A percentile compares a stretch with the other conserved stretches of the same genome.
These are phyloP conservation scores for Potentilla sterilis DNA, from an alignment of 306 rosid species.

Conservation along the genomic window DNA sequence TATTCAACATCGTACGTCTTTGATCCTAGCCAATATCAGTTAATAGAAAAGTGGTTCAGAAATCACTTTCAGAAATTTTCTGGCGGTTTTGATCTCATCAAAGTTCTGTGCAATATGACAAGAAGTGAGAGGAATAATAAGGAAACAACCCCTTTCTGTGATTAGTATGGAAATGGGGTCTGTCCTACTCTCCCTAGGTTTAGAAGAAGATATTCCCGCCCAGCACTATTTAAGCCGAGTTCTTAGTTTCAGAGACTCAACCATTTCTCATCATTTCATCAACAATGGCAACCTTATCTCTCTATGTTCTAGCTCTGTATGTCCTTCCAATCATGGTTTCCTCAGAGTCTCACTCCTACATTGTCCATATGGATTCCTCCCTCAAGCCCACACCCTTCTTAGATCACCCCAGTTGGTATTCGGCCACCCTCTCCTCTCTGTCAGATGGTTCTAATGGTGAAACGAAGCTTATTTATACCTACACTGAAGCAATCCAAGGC, in stretches of 20 bases:
- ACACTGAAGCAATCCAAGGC: slow-evolving; percentile 19
- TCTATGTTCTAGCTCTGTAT: background rate
- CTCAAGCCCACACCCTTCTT: slow-evolving; percentile 24
- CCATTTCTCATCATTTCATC: background rate
- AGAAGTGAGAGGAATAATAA: background rate
- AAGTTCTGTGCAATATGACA: background rate
- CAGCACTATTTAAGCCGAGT: background rate
- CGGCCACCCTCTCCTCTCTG: slow-evolving; percentile 14
- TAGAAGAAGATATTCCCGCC: background rate
- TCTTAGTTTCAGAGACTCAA: too few species aligned
- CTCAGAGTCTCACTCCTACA: slow-evolving; percentile 8
- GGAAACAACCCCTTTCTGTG: too few species aligned
- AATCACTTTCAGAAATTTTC: too few species aligned
- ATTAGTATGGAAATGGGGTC: too few species aligned
- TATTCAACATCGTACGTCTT: too few species aligned
- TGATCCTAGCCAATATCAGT: too few species aligned
- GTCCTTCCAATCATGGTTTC: slow-evolving; percentile 3
- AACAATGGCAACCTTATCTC: slow-evolving; percentile 16
- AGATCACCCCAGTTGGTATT: slow-evolving; percentile 17
- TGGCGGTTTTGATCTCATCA: too few species aligned
- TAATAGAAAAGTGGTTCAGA: too few species aligned
- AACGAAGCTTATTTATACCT: slow-evolving; percentile 17
- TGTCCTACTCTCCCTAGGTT: background rate
- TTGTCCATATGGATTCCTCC: slow-evolving; percentile 18
- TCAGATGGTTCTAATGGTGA: background rate